Evolutionary conservation across 345 rosid genomes (phyloP).

Genomic region (Zanthoxylum bungeanum): DNA sequence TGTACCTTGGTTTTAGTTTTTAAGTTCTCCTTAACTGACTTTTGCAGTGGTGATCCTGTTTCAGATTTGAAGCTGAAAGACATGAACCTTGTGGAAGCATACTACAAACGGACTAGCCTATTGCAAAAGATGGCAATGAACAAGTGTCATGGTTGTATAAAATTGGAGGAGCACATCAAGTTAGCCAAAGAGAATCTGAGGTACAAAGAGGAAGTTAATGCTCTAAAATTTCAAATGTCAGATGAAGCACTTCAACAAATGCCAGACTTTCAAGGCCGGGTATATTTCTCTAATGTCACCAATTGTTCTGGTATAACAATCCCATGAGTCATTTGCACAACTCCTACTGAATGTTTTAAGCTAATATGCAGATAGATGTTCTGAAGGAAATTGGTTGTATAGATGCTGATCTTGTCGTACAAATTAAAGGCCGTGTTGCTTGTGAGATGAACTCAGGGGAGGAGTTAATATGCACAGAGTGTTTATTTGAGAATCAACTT

Average conservation of each 20-base stretch:
- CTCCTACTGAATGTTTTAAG: conserved; percentile 16
- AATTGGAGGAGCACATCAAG: conserved; percentile 76
- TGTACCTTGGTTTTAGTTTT: background rate
- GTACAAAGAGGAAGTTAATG: conserved; percentile 64
- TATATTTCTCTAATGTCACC: conserved; percentile 27
- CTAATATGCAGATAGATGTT: conserved; percentile 72
- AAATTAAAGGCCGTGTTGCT: conserved; percentile 96
- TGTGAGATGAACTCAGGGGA: conserved; percentile 99
- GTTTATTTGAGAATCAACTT: conserved; percentile 91
- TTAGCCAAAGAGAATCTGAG: conserved; percentile 62
- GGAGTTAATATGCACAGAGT: conserved; percentile 87
- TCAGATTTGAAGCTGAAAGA: conserved; percentile 81
- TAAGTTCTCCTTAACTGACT: background rate
- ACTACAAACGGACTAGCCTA: conserved; percentile 57
- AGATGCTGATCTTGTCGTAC: conserved; percentile 85
- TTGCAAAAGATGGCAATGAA: conserved; percentile 73
- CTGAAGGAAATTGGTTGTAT: conserved; percentile 84
- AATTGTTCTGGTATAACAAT: conserved; percentile 1
- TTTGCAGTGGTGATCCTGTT: conserved; percentile 19
- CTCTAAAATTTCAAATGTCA: conserved; percentile 62
- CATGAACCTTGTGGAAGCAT: conserved; percentile 52
- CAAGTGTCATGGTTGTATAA: conserved; percentile 87
- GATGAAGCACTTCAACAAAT: conserved; percentile 92
- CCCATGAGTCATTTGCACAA: conserved; percentile 7
- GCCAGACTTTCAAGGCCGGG: conserved; percentile 98